Base-by-base conservation (phyloP, 495 filamentous ascomycete genomes). In the Aspergillus hancockii region DNA sequence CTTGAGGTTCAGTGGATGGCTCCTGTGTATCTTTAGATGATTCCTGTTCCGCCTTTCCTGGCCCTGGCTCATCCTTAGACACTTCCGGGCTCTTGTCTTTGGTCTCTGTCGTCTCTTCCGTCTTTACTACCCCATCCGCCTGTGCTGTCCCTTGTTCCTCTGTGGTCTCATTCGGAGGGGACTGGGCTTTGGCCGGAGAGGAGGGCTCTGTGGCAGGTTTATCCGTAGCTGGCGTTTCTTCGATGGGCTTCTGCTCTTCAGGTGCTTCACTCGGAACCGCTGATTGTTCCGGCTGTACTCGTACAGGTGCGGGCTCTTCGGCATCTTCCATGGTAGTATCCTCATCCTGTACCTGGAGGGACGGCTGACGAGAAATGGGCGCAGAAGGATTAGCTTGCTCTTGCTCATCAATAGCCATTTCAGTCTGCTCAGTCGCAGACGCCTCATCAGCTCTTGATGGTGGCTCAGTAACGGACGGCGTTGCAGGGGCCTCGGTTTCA, bases 321-420 rank as follows among this genome's bases (percentile, higher is more conserved):
- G 75, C 84, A 62, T 88, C 86, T 60, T 87, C 88, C 78, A 90
- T 88, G 12, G 84, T 70, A 4, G 83, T 78, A 64, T 89, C 88
- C 56, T 86, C 83, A 23, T 83, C 83, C 36, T 84, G 79, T 23
- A 83, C 79, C 28, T 79, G 77, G 25, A 80, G 76, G 28, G 76
- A 79, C 5, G 70, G 68, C 5, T 73, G 75, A 12, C 67, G 74
- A 19, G 80, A 78, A 18, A 70, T 68, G 9, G 75, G 65, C 23
- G 72, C 68, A n/a, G 77, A 71, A 19, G 58, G 58, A 21, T 62
- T 69, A 14, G 65, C 71, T 47, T 56, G 58, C 16, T 79, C 80
- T 34, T 77, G 76, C 6, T 67, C 67, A 36, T 77, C 80, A 6
- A 70, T 60, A n/a, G 63, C 62, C 67, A 75, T 69, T 22, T 74